Evolutionary conservation across 2,329 filamentous ascomycete species (phyloP), one percentile per base, ranked within the genome.

Genomic region (Epicoccum nigrum): DNA sequence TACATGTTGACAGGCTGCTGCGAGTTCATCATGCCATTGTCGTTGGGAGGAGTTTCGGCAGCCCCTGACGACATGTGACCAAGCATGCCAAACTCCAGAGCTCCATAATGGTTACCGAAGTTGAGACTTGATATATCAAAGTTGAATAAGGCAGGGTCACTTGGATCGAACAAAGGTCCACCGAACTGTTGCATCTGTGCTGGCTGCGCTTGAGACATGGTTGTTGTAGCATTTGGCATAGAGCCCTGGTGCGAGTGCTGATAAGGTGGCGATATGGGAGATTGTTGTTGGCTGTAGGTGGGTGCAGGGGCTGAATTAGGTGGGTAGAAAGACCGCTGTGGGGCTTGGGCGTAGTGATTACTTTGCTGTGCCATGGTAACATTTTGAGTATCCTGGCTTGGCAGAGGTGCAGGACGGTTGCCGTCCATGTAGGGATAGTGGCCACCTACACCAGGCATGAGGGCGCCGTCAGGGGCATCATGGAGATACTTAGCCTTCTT

Each of bases 401-500:
- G 63, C 12, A 68, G 54, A 30, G 66, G 63, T 52, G 62, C 59
- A 77, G 77, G 55, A 72, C 77, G 64, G 79, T 79, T 61, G 76
- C 75, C 64, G 77, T 75, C 68, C 78, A 71, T 63, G 75, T 76
- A 73, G 73, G 79, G 83, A 66, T 88, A 90, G 65, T 85, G 88
- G 23, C 86, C 85, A 4, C 87, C 86, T 39, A 94, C 82, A 33
- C 94, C 91, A n/a, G 92, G 90, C 69, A 93, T 84, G 56, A 97
- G 80, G 37, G 92, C 92, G 71, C 95, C 92, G 44, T 91, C 86
- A 28, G 93, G 92, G 20, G 93, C 92, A 81, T 97, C 94, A 69
- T 97, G 92, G 49, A 99, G 88, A 74, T 99, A 99, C 74, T 99
- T 99, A 44, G 94, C 94, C 81, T 97, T 99, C 76, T 99, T 99